phyloP scores from a whole-genome alignment of 495 filamentous ascomycete genomes.

The Penicillium cataractarum region DNA sequence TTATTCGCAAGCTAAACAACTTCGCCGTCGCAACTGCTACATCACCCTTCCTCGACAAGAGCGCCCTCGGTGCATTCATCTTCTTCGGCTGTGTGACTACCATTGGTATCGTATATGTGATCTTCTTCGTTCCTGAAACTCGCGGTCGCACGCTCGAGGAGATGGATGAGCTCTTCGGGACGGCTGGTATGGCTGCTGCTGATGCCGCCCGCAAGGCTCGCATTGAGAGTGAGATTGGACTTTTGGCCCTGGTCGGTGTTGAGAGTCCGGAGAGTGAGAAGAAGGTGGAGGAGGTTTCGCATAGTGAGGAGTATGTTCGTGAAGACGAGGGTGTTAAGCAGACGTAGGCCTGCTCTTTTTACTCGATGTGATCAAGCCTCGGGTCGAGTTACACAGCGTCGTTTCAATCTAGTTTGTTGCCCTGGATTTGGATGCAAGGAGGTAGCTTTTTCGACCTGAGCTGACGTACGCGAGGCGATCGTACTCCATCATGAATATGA shows the following conservation, averaged over 20 bases:
- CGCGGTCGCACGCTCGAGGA: constrained; percentile 59
- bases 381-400: background rate
- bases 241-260: constrained; percentile 34
- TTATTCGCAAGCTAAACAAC: constrained; percentile 51
- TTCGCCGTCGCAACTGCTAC: constrained; percentile 49
- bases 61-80: constrained; percentile 47
- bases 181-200: constrained; percentile 36
- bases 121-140: constrained; percentile 58
- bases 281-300: background rate
- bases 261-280: constrained; percentile 22
- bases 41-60: constrained; percentile 37
- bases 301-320: constrained; percentile 17
- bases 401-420: too few species aligned
- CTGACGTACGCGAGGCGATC: background rate
- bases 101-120: constrained; percentile 52
- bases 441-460: background rate
- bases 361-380: background rate
- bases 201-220: constrained; percentile 37
- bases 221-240: constrained; percentile 41
- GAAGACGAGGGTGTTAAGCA: constrained; percentile 3
- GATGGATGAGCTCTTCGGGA: constrained; percentile 56
- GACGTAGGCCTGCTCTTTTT: background rate
- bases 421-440: background rate
- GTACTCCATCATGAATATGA: background rate
- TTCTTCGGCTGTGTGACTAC: constrained; percentile 54